Percentiles rank a stretch among this genome's conserved stretches.
These are phyloP conservation scores for Penicillium griseofulvum DNA, from an alignment of 2,329 filamentous ascomycete genomes.

Conservation along the genomic window DNA sequence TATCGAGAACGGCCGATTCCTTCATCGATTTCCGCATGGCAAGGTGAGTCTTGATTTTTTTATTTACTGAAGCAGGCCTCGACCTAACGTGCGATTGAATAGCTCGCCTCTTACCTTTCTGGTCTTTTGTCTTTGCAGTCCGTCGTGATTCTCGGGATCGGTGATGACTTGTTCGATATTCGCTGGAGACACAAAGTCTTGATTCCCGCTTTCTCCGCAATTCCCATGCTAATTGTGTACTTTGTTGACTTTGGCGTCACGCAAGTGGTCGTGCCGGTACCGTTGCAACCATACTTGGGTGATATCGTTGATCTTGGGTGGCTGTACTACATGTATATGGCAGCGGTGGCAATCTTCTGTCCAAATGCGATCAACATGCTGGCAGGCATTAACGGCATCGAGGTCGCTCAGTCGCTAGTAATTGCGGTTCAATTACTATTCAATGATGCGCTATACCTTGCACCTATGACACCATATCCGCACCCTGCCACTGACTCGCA, in stretches of 20 bases:
- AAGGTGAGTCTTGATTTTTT: conserved; percentile 58
- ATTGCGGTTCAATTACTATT: conserved; percentile 78
- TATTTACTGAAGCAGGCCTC: background rate
- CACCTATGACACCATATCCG: conserved; percentile 70
- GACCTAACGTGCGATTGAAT: conserved; percentile 12
- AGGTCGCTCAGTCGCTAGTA: conserved; percentile 89
- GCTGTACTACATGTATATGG: conserved; percentile 96
- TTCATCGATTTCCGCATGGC: conserved; percentile 90
- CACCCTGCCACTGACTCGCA: conserved; percentile 95
- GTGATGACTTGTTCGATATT: conserved; percentile 96
- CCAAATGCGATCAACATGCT: conserved; percentile 99
- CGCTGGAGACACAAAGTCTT: conserved; percentile 98
- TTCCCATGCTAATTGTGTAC: conserved; percentile 93
- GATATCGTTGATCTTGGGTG: conserved; percentile 77
- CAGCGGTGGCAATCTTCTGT: conserved; percentile 91
- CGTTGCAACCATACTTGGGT: conserved; percentile 79
- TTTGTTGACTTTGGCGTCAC: conserved; percentile 98
- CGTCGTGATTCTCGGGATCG: conserved; percentile 85
- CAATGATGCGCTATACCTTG: conserved; percentile 86
- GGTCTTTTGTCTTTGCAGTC: conserved; percentile 90
- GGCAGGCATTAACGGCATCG: conserved; percentile 98
- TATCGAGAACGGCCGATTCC: conserved; percentile 75
- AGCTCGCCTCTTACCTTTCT: conserved; percentile 93
- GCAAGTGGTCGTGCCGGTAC: conserved; percentile 84
- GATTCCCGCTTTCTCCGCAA: conserved; percentile 89